Conservation (phyloP, 2,329 filamentous ascomycete species). For the Colletotrichum camelliae region DNA sequence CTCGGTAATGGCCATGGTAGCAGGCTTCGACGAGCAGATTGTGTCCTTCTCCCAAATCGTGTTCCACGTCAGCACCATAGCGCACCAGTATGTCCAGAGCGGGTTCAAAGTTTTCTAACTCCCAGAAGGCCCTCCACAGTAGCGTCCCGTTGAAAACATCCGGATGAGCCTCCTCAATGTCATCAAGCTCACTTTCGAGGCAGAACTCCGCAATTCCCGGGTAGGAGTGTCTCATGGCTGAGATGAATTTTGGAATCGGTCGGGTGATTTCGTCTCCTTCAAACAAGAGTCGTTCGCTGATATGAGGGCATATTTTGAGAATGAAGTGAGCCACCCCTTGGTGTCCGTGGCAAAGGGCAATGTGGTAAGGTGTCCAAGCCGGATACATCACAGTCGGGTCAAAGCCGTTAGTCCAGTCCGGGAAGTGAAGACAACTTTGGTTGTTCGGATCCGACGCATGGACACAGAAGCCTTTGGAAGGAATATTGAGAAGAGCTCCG, state of each 20-base stretch:
- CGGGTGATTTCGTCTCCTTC: accelerated
- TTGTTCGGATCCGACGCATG: background rate
- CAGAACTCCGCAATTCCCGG: background rate
- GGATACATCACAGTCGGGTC: background rate
- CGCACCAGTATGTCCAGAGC: background rate
- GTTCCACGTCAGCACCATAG: background rate
- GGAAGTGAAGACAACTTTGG: background rate
- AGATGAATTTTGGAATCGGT: background rate
- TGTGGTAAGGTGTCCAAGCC: background rate
- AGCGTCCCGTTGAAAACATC: background rate
- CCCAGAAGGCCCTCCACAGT: background rate
- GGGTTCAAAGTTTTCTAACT: background rate
- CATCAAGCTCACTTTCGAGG: background rate
- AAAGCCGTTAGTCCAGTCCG: background rate
- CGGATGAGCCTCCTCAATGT: background rate
- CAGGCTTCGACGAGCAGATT: background rate
- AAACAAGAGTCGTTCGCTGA: background rate
- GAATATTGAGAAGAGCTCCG: background rate
- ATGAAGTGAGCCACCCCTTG: background rate
- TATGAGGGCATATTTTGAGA: background rate
- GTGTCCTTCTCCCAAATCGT: background rate
- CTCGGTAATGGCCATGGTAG: background rate
- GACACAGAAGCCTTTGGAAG: background rate
- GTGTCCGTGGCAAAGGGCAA: background rate
- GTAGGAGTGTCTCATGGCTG: background rate